A percentile compares a stretch with the other conserved stretches of the same genome.
phyloP scores from a whole-genome alignment of 345 rosid genomes.

The Eucalyptus sideroxylon region DNA sequence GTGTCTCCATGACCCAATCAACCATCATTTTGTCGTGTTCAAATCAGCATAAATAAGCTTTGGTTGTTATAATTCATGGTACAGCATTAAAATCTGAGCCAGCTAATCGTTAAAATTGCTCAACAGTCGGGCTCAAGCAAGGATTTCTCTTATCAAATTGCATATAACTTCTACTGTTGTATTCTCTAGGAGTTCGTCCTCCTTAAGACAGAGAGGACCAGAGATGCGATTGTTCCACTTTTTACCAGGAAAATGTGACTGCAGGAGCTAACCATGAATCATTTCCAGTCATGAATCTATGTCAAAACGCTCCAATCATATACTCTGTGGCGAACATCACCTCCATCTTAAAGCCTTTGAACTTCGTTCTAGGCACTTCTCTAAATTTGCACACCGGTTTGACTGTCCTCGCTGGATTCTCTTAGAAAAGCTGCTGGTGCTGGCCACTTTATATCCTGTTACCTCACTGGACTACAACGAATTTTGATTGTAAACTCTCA shows the following conservation, averaged over 20 bases:
- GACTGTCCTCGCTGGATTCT: background rate
- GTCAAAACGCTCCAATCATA: background rate
- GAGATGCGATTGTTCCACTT: background rate
- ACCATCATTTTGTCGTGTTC: background rate
- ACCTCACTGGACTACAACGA: background rate
- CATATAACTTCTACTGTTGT: background rate
- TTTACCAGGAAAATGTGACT: background rate
- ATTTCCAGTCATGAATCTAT: background rate
- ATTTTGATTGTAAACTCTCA: background rate
- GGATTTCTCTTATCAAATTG: background rate
- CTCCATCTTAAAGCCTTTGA: background rate
- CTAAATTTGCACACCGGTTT: background rate
- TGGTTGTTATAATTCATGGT: background rate
- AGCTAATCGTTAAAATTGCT: background rate
- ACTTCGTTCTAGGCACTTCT: background rate
- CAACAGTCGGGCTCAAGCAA: background rate
- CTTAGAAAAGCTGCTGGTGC: background rate
- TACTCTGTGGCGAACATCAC: background rate
- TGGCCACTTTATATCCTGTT: background rate
- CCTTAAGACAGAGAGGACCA: background rate
- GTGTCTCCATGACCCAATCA: background rate
- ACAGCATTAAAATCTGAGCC: background rate
- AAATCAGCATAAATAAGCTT: background rate
- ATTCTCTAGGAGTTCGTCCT: background rate
- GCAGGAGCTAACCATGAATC: background rate